These are phyloP conservation scores for Cladosporium oxysporum DNA, from an alignment of 2,329 filamentous ascomycete genomes.

Conservation along the genomic window DNA sequence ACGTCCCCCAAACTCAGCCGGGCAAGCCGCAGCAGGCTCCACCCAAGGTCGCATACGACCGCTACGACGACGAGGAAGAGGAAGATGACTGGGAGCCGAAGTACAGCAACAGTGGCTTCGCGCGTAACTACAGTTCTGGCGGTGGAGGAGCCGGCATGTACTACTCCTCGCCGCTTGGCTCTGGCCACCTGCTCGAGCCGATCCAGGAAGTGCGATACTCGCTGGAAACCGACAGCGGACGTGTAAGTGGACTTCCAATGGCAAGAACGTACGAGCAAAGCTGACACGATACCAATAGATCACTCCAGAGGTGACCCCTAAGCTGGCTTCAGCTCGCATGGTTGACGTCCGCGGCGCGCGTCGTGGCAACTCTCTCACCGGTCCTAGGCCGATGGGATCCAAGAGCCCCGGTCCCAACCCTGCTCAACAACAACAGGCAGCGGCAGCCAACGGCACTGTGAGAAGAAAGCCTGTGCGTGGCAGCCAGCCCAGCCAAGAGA, in stretches of 20 bases:
- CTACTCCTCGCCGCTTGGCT: conserved; percentile 40
- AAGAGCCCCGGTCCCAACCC: conserved; percentile 33
- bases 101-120: conserved; percentile 38
- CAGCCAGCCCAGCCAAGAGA: conserved; percentile 19
- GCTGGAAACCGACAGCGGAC: conserved; percentile 48
- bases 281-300: conserved; percentile 22
- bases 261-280: not conserved
- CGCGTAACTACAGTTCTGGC: conserved; percentile 17
- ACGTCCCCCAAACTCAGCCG: conserved; percentile 49
- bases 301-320: conserved; percentile 31
- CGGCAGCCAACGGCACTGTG: conserved; percentile 23
- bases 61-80: conserved; percentile 28
- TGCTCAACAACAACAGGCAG: not conserved
- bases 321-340: conserved; percentile 30
- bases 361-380: conserved; percentile 44
- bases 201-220: conserved; percentile 54
- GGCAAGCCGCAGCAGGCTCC: conserved; percentile 25
- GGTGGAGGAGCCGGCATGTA: conserved; percentile 24
- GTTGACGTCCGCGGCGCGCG: conserved; percentile 36
- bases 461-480: conserved; percentile 28
- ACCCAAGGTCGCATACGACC: conserved; percentile 28
- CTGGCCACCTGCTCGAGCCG: conserved; percentile 47
- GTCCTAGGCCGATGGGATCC: conserved; percentile 51
- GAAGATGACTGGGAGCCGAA: conserved; percentile 32
- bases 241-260: conserved; percentile 25